Conservation (phyloP, 2,329 filamentous ascomycete species). For the Acrocalymma vagum region DNA sequence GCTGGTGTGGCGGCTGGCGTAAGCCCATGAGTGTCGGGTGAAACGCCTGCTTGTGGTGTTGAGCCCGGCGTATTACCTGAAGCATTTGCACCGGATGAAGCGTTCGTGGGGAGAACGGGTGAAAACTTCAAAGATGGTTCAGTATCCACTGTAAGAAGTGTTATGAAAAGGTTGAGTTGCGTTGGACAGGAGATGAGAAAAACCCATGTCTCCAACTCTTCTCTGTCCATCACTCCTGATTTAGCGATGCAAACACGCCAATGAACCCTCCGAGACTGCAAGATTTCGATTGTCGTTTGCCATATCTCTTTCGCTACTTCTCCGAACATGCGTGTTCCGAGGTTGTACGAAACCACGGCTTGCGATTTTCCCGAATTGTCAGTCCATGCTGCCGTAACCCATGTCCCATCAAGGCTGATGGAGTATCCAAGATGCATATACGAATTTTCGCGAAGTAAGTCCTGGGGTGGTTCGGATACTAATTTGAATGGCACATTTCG, state of each 20-base stretch:
- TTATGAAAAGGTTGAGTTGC: conserved; percentile 50
- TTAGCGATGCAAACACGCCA: conserved; percentile 82
- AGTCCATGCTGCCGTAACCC: conserved; percentile 83
- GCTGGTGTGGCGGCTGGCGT: conserved; percentile 75
- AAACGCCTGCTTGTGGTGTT: conserved; percentile 44
- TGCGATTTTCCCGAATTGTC: conserved; percentile 79
- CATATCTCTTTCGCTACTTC: conserved; percentile 80
- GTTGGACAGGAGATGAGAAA: conserved; percentile 45
- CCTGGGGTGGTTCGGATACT: conserved; percentile 71
- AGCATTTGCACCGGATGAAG: conserved; percentile 20
- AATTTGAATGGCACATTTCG: conserved; percentile 80
- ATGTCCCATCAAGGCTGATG: conserved; percentile 76
- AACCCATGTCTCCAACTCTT: conserved; percentile 64
- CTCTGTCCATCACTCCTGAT: conserved; percentile 71
- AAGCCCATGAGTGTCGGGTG: conserved; percentile 46
- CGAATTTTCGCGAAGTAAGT: conserved; percentile 79
- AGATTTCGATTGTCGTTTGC: conserved; percentile 78
- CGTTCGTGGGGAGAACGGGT: conserved; percentile 51
- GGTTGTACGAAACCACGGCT: conserved; percentile 76
- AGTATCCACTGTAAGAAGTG: conserved; percentile 71
- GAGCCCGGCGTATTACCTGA: conserved; percentile 44
- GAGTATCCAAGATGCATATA: conserved; percentile 84
- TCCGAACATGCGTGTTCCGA: conserved; percentile 68
- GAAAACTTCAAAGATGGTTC: conserved; percentile 70
- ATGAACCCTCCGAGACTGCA: conserved; percentile 73